Percentiles rank a stretch among this genome's conserved stretches.
These are phyloP conservation scores for Vigna mungo DNA, from an alignment of 306 rosid genomes.

Conservation along the genomic window DNA sequence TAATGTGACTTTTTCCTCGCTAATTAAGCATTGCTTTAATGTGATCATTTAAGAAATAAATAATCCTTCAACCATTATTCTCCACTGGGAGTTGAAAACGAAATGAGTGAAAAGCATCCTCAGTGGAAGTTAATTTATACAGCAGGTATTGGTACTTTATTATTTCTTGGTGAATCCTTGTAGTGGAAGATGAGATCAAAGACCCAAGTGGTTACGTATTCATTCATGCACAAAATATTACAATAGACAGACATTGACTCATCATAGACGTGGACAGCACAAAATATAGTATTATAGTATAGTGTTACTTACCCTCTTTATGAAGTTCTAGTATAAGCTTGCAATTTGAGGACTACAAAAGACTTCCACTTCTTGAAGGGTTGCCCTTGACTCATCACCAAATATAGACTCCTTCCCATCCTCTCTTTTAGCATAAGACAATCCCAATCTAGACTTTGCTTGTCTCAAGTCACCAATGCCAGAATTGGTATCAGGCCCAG, in stretches of 20 bases:
- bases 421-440: conserved; percentile 88
- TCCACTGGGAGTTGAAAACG: conserved; percentile 49
- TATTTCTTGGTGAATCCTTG: conserved; percentile 32
- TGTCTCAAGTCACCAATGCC: conserved; percentile 77
- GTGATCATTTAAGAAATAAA: conserved; percentile 20
- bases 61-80: conserved; percentile 37
- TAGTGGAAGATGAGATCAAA: conserved; percentile 39
- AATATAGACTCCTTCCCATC: conserved; percentile 85
- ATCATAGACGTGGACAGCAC: neutral
- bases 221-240: neutral
- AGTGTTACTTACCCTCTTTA: conserved; percentile 30
- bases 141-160: conserved; percentile 11
- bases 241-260: conserved; percentile 18
- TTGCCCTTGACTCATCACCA: conserved; percentile 78
- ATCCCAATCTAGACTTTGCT: conserved; percentile 83
- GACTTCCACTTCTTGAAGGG: conserved; percentile 76
- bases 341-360: conserved; percentile 92
- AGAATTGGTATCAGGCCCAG: conserved; percentile 61
- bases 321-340: conserved; percentile 69
- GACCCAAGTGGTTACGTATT: conserved; percentile 11
- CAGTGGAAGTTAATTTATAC: conserved; percentile 38
- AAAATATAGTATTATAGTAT: neutral
- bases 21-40: conserved; percentile 34
- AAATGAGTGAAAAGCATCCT: conserved; percentile 51
- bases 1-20: conserved; percentile 41